These are phyloP conservation scores for Lachancea waltii DNA, from an alignment of 805 yeast species.

Conservation along the genomic window DNA sequence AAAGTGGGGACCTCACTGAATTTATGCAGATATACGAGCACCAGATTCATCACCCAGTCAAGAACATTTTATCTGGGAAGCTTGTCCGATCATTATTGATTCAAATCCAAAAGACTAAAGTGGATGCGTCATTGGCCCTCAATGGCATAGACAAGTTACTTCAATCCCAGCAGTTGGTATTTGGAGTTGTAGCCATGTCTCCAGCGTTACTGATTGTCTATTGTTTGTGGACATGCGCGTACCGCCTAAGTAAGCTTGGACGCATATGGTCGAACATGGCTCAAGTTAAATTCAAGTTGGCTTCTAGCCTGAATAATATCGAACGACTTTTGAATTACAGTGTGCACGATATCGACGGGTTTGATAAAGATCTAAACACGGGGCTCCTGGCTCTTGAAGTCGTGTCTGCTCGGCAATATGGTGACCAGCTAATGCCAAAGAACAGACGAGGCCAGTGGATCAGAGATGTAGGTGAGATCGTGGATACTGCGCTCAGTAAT, in stretches of 20 bases:
- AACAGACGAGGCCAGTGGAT: slow-evolving; percentile 48
- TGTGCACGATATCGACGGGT: slow-evolving; percentile 15
- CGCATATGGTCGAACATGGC: slow-evolving; percentile 23
- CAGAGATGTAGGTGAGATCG: slow-evolving; percentile 57
- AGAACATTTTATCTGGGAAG: slow-evolving; percentile 56
- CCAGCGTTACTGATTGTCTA: slow-evolving; percentile 64
- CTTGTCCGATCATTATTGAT: slow-evolving; percentile 72
- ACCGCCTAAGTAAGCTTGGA: slow-evolving; percentile 23
- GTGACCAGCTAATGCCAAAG: slow-evolving; percentile 45
- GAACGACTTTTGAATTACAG: slow-evolving; percentile 44
- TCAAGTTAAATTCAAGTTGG: slow-evolving; percentile 19
- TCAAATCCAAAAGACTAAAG: slow-evolving; percentile 93
- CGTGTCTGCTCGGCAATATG: slow-evolving; percentile 46
- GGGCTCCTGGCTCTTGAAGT: slow-evolving; percentile 67
- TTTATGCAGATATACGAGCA: slow-evolving; percentile 76
- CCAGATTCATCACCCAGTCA: slow-evolving; percentile 65
- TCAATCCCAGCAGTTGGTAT: slow-evolving; percentile 88
- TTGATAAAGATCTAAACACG: slow-evolving; percentile 31
- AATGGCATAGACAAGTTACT: slow-evolving; percentile 85
- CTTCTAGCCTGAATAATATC: slow-evolving; percentile 46
- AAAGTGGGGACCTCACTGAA: slow-evolving; percentile 70
- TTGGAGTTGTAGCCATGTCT: slow-evolving; percentile 83
- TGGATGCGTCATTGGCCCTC: slow-evolving; percentile 86
- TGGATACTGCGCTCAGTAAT: slow-evolving; percentile 35
- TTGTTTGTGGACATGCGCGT: slow-evolving; percentile 35